A percentile compares a stretch with the other conserved stretches of the same genome.
phyloP scores from a whole-genome alignment of 225 moss, liverwort and hornwort genomes.

The Straminergon stramineum region DNA sequence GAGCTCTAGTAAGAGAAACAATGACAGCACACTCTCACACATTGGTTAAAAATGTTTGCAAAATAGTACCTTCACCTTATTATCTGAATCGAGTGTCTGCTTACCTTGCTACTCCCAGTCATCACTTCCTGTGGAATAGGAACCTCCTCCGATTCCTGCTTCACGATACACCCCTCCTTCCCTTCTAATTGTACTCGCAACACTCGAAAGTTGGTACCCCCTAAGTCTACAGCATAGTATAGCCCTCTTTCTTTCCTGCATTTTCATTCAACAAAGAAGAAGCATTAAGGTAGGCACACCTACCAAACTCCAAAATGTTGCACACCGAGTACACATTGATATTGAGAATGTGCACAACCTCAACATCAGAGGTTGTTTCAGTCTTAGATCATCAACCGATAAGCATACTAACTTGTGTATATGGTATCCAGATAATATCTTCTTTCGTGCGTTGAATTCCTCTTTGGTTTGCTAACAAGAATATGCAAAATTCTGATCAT shows the following conservation, averaged over 20 bases:
- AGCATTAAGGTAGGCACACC: neutral
- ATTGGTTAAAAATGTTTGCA: neutral
- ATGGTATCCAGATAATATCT: neutral
- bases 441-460: neutral
- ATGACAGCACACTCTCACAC: neutral
- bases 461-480: neutral
- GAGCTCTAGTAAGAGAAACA: neutral
- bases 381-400: neutral
- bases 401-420: neutral
- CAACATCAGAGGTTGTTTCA: neutral
- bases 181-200: constrained; percentile 67
- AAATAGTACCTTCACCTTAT: neutral
- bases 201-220: constrained; percentile 79
- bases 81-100: neutral
- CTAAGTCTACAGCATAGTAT: constrained; percentile 68
- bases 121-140: constrained; percentile 58
- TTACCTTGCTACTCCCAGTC: constrained; percentile 61
- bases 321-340: neutral
- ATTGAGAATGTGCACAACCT: neutral
- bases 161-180: constrained; percentile 55
- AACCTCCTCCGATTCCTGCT: constrained; percentile 65
- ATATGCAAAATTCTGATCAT: neutral
- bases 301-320: neutral
- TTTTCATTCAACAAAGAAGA: neutral
- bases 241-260: constrained; percentile 66